These are phyloP conservation scores for Cladophialophora bantiana DNA, from an alignment of 2,329 filamentous ascomycete genomes.

Conservation along the genomic window DNA sequence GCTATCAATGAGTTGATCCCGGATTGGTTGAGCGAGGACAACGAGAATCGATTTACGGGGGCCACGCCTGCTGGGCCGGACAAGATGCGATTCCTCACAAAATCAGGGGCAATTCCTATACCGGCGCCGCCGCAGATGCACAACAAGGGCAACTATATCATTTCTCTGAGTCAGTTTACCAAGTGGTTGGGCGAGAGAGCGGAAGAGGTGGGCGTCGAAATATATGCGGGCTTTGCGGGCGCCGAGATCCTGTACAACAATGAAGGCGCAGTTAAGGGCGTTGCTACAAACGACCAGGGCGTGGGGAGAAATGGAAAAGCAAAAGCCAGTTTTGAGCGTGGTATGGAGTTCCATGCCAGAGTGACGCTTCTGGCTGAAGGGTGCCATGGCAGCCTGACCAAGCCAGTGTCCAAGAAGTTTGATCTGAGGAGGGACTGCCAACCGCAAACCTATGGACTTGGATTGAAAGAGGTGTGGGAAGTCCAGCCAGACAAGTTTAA, in stretches of 20 bases:
- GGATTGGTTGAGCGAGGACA: slow-evolving; percentile 89
- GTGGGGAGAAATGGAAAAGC: slow-evolving; percentile 80
- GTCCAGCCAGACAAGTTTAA: slow-evolving; percentile 90
- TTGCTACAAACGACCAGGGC: slow-evolving; percentile 94
- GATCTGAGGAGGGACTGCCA: slow-evolving; percentile 87
- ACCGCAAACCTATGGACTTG: slow-evolving; percentile 92
- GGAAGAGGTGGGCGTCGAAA: slow-evolving; percentile 94
- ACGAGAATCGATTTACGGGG: slow-evolving; percentile 84
- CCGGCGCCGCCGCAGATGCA: slow-evolving; percentile 96
- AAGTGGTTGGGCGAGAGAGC: slow-evolving; percentile 96
- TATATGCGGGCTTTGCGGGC: slow-evolving; percentile 95
- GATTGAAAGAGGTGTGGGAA: slow-evolving; percentile 98
- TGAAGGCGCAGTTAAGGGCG: slow-evolving; percentile 89
- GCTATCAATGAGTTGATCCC: slow-evolving; percentile 90
- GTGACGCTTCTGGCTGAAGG: slow-evolving; percentile 93
- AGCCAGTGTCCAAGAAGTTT: slow-evolving; percentile 94
- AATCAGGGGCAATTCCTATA: slow-evolving; percentile 76
- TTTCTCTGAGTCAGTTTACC: slow-evolving; percentile 91
- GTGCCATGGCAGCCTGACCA: slow-evolving; percentile 92
- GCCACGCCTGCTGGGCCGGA: slow-evolving; percentile 84
- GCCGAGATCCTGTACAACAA: slow-evolving; percentile 86
- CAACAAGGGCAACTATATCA: slow-evolving; percentile 97
- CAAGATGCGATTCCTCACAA: slow-evolving; percentile 92
- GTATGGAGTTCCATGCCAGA: slow-evolving; percentile 96
- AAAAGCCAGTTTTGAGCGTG: slow-evolving; percentile 90